phyloP scores from a whole-genome alignment of 495 filamentous ascomycete species.

The Penicillium samsonianum region DNA sequence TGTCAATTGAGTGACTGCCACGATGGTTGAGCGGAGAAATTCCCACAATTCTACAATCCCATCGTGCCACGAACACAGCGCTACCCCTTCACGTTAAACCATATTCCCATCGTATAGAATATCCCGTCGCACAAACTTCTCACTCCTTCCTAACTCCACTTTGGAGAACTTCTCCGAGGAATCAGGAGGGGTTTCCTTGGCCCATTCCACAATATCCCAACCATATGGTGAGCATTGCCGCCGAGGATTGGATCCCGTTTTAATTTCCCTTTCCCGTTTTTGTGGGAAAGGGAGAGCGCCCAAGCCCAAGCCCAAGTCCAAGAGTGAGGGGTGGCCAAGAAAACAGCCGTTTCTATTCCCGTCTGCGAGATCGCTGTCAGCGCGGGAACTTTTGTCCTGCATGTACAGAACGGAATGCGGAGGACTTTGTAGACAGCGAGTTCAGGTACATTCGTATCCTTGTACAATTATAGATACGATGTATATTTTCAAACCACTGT shows the following conservation, averaged over 20 bases:
- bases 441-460: background rate
- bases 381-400: slow-evolving; percentile 13
- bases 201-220: slow-evolving; percentile 15
- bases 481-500: background rate
- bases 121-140: background rate
- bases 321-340: slow-evolving; percentile 15
- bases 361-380: slow-evolving; percentile 4
- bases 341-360: background rate
- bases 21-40: slow-evolving; percentile 3
- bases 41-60: background rate
- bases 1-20: slow-evolving; percentile 12
- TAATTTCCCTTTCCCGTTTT: background rate
- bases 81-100: background rate
- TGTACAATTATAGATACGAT: background rate
- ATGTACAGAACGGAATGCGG: background rate
- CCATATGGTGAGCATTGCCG: background rate
- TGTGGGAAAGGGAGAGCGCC: background rate
- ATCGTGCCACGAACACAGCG: slow-evolving; percentile 9
- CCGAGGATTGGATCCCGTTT: background rate
- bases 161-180: background rate
- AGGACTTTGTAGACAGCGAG: background rate
- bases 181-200: slow-evolving; percentile 9
- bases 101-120: background rate
- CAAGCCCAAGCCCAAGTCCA: background rate
- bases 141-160: background rate